Evolutionary conservation across 148 eudicot species (phyloP).

Genomic region (Cornus florida): DNA sequence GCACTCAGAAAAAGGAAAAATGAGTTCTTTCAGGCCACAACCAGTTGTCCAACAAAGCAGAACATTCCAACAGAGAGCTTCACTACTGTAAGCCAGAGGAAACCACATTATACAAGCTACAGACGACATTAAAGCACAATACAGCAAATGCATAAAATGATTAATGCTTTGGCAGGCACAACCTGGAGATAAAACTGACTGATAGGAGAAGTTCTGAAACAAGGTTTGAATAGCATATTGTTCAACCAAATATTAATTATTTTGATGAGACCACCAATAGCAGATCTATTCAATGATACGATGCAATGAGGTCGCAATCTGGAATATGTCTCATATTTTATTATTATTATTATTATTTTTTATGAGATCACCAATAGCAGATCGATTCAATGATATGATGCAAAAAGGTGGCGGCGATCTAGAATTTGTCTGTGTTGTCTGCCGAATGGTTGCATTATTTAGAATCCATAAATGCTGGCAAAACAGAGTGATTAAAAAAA

Average conservation of each 20-base stretch:
- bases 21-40: too few species aligned
- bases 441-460: too few species aligned
- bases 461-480: not conserved
- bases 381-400: not conserved
- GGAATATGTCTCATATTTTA: not conserved
- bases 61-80: not conserved
- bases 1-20: conserved; percentile 1
- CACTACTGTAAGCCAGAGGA: conserved; percentile 1
- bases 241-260: not conserved
- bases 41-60: not conserved
- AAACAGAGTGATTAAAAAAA: too few species aligned
- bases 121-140: not conserved
- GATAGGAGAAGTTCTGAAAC: not conserved
- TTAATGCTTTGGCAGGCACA: not conserved
- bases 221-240: not conserved
- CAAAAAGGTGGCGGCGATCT: too few species aligned
- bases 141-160: not conserved
- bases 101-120: not conserved
- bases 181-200: not conserved
- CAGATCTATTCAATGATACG: not conserved
- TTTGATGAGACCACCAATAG: not conserved
- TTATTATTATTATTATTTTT: not conserved
- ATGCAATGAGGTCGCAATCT: not conserved
- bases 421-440: too few species aligned
- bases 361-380: not conserved